Base-by-base conservation (phyloP, 2,329 filamentous ascomycete genomes). In the Davidsoniella virescens region DNA sequence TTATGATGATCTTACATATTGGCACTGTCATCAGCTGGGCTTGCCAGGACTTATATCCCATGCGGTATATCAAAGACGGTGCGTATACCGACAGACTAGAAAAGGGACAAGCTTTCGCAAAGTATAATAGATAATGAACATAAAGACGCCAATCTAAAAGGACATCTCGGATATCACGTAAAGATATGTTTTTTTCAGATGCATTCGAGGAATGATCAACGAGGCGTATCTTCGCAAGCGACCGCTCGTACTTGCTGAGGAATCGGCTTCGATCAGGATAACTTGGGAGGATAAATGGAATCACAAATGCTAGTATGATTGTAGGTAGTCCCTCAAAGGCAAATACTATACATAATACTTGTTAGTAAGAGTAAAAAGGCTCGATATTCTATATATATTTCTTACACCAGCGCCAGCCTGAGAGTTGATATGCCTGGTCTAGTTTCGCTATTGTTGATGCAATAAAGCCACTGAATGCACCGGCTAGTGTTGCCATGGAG, bases 391-490 rank as follows among this genome's bases (percentile, higher is more conserved):
- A 33, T 1, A 12, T 33, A 33, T 9, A 12, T 33, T 78, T 4
- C 82, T 78, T 9, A 87, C 51, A 18, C 74, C 70, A 66, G 23
- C 82, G 70, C 84, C 83, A 87, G 8, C 77, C 83, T 2, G 71
- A 67, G 18, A 80, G 67, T 2, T 80, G 80, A 0, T 65, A 63
- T 1, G 73, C 62, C 5, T 74, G 71, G 56, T 85, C 78, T 75
- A 87, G 82, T 58, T 81, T 78, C 0, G 80, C 79, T 54, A 87
- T 80, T 1, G 70, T 81, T 54, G 80, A 86, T 0, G 83, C 83
- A 7, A 87, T 73, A 1, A 84, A 70, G 2, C 84, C 83, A 7
- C 82, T 82, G 55, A 78, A 85, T 14, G 82, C 82, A 5, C 83
- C 82, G 0, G 81, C 80, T 1, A 86, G 67, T 0, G 83, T 82